Evolutionary conservation across 23 red algal genomes (phyloP).

Genomic region (Gracilaria gracilis): DNA sequence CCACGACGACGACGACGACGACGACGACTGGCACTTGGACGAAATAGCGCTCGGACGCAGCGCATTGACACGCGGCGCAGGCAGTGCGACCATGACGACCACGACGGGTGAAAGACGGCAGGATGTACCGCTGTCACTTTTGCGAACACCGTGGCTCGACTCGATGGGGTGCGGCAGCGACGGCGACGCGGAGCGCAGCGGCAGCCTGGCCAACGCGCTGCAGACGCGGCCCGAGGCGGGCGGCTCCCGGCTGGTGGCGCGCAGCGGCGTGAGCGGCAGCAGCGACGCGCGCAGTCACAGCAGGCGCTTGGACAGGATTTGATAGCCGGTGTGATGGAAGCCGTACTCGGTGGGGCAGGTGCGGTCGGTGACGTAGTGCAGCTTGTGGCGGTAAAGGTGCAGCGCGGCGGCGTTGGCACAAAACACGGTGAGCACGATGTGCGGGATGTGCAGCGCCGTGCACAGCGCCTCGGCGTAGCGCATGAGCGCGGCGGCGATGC

Average conservation of each 20-base stretch:
- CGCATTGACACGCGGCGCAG: too few relatives aligned
- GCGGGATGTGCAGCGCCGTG: neutral
- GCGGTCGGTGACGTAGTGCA: conserved; percentile 36
- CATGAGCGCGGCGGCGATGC: conserved; percentile 49
- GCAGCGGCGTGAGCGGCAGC: neutral
- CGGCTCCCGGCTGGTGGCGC: neutral
- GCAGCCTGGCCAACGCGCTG: conserved; percentile 1
- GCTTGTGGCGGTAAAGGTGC: conserved; percentile 41
- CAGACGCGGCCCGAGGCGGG: too few relatives aligned
- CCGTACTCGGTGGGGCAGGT: conserved; percentile 28
- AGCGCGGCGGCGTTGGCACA: conserved; percentile 39
- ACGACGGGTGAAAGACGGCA: neutral
- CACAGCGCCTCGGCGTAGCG: conserved; percentile 35
- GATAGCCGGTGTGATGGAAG: conserved; percentile 24
- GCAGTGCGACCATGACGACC: too few relatives aligned
- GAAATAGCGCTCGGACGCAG: neutral
- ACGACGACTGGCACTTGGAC: neutral
- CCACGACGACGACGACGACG: conserved; percentile 1
- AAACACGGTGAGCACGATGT: conserved; percentile 60
- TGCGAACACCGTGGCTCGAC: neutral
- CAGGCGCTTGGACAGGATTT: conserved; percentile 49
- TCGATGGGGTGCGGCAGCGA: neutral
- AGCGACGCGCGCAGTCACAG: neutral
- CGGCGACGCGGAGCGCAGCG: neutral
- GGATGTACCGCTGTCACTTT: neutral